Evolutionary conservation across 2,329 filamentous ascomycete genomes (phyloP).

Genomic region (Colletotrichum paranaense): DNA sequence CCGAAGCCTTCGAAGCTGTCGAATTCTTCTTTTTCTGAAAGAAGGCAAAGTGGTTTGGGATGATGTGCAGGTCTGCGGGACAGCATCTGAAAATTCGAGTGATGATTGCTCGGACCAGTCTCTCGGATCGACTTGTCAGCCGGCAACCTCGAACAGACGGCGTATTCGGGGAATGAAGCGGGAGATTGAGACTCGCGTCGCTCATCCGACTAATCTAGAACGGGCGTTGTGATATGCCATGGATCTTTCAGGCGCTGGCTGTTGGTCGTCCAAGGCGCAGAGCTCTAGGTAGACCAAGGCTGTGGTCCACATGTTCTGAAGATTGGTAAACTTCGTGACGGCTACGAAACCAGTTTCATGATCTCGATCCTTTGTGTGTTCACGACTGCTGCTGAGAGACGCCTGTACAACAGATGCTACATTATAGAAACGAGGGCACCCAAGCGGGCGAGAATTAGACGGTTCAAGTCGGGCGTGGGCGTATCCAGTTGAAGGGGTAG

Average conservation of each 20-base stretch:
- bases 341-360: background rate
- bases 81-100: background rate
- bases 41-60: background rate
- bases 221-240: background rate
- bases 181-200: conserved; percentile 3
- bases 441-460: background rate
- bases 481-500: conserved; percentile 8
- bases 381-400: background rate
- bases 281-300: background rate
- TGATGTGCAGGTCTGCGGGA: background rate
- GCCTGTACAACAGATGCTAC: background rate
- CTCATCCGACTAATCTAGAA: background rate
- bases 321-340: background rate
- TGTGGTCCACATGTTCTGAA: background rate
- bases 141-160: background rate
- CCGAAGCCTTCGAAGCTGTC: background rate
- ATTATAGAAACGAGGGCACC: background rate
- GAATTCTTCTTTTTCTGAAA: background rate
- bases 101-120: background rate
- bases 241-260: no score
- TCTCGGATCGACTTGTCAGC: background rate
- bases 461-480: background rate
- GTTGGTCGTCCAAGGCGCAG: background rate
- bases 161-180: background rate
- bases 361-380: background rate